Conservation (phyloP, 495 filamentous ascomycete genomes). For the Neurospora cerealis region DNA sequence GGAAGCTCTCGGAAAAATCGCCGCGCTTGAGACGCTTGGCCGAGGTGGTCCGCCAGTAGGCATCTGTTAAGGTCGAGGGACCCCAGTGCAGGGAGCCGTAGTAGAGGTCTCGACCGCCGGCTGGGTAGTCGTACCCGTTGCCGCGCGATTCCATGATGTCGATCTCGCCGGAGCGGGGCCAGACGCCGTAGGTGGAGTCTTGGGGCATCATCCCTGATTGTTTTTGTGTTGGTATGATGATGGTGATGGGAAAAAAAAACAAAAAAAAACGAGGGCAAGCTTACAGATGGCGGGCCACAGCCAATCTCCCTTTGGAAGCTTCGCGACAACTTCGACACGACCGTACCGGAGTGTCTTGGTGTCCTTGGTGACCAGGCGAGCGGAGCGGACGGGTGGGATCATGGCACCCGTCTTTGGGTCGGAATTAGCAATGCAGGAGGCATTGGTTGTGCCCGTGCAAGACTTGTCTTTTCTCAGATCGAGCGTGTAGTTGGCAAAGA, state of each 20-base stretch:
- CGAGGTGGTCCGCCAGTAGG: constrained; percentile 14
- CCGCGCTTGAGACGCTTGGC: constrained; percentile 10
- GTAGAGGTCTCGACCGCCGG: constrained; percentile 10
- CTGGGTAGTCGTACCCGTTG: constrained; percentile 5
- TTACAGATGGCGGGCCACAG: constrained; percentile 34
- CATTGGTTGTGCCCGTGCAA: constrained; percentile 22
- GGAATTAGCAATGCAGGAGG: constrained; percentile 18
- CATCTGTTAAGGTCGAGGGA: constrained; percentile 8
- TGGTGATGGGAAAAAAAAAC: background rate
- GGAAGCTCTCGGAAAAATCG: constrained; percentile 17
- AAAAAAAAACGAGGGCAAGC: background rate
- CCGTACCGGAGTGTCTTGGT: constrained; percentile 32
- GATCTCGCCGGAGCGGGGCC: constrained; percentile 26
- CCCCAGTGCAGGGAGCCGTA: constrained; percentile 22
- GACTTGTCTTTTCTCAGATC: constrained; percentile 27
- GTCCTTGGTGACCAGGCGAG: constrained; percentile 29
- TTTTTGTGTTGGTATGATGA: background rate
- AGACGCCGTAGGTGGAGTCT: constrained; percentile 22
- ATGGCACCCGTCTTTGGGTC: constrained; percentile 28
- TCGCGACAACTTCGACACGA: constrained; percentile 33
- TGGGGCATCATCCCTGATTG: constrained; percentile 29
- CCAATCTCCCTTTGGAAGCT: constrained; percentile 34
- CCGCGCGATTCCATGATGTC: constrained; percentile 23
- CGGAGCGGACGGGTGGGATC: constrained; percentile 31
- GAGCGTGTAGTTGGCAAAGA: constrained; percentile 18